These are phyloP conservation scores for Paecilomyces fulvus DNA, from an alignment of 2,329 filamentous ascomycete genomes.

Conservation along the genomic window DNA sequence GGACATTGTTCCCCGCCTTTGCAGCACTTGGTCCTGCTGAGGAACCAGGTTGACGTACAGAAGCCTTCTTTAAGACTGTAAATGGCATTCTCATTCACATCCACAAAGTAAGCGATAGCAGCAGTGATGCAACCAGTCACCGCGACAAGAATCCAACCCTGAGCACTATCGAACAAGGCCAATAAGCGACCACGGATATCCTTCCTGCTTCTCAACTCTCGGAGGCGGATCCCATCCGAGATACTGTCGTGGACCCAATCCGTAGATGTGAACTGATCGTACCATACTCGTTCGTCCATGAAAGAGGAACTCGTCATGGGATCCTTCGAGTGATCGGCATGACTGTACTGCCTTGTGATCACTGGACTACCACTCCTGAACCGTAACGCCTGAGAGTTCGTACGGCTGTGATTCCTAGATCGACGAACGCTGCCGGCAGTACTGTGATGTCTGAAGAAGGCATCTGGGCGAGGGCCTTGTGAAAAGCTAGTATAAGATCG, in stretches of 20 bases:
- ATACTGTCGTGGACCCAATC: constrained; percentile 99
- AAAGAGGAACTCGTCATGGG: constrained; percentile 52
- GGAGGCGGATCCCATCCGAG: constrained; percentile 82
- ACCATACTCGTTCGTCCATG: constrained; percentile 87
- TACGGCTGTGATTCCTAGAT: constrained; percentile 40
- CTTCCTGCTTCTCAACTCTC: constrained; percentile 69
- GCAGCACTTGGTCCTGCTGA: constrained; percentile 62
- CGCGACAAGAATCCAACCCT: constrained; percentile 91
- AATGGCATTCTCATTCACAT: constrained; percentile 73
- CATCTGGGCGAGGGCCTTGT: constrained; percentile 21
- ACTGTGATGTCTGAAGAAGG: constrained; percentile 25
- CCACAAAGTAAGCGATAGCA: constrained; percentile 76
- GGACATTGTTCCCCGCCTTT: constrained; percentile 46
- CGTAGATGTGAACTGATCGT: constrained; percentile 95
- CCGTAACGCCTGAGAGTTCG: constrained; percentile 45
- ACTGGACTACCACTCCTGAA: constrained; percentile 48
- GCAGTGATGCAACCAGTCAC: constrained; percentile 82
- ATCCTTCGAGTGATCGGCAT: constrained; percentile 39
- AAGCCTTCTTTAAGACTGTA: constrained; percentile 92
- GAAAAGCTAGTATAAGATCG: constrained; percentile 32
- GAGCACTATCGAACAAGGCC: constrained; percentile 72
- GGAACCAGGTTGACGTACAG: constrained; percentile 64
- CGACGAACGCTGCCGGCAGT: constrained; percentile 29
- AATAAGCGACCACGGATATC: constrained; percentile 74
- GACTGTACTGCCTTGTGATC: constrained; percentile 31